Conservation (phyloP, 352 stramenopile species). For the Phytophthora cajani region DNA sequence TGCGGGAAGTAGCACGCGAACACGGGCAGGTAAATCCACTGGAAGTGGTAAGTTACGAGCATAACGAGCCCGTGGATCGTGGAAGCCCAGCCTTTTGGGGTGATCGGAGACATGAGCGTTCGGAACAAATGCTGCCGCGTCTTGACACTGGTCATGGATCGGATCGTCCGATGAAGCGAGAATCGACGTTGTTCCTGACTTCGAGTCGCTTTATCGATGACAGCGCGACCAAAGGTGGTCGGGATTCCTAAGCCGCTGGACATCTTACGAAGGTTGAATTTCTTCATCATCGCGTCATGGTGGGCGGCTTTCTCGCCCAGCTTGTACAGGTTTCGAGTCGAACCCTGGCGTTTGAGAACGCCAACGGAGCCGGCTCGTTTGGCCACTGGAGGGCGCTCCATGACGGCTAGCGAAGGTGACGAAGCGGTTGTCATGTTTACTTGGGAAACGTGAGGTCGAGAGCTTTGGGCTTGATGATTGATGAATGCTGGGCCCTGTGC, state of each 20-base stretch:
- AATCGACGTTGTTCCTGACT: neutral
- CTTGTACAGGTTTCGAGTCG: conserved; percentile 10
- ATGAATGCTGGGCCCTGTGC: too few species aligned
- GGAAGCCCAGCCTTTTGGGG: conserved; percentile 8
- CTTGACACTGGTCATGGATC: conserved; percentile 2
- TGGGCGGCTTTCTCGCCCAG: conserved; percentile 6
- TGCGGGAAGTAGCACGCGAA: conserved; percentile 3
- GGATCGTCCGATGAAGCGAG: conserved; percentile 1
- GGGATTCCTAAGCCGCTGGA: neutral
- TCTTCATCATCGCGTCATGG: conserved; percentile 19
- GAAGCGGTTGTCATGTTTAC: too few species aligned
- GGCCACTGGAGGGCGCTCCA: neutral
- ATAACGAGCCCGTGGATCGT: conserved; percentile 10
- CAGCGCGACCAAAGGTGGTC: neutral
- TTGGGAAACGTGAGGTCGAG: too few species aligned
- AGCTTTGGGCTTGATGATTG: too few species aligned
- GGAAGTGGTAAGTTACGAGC: conserved; percentile 17
- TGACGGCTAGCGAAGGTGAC: neutral
- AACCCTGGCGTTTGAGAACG: neutral
- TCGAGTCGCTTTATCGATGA: conserved; percentile 18
- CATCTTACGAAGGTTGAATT: conserved; percentile 25
- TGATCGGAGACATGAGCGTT: conserved; percentile 7
- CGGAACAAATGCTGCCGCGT: neutral
- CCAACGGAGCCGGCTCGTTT: neutral
- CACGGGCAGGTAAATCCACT: conserved; percentile 17